Base-by-base conservation (phyloP, 148 eudicot genomes). In the Camellia japonica region DNA sequence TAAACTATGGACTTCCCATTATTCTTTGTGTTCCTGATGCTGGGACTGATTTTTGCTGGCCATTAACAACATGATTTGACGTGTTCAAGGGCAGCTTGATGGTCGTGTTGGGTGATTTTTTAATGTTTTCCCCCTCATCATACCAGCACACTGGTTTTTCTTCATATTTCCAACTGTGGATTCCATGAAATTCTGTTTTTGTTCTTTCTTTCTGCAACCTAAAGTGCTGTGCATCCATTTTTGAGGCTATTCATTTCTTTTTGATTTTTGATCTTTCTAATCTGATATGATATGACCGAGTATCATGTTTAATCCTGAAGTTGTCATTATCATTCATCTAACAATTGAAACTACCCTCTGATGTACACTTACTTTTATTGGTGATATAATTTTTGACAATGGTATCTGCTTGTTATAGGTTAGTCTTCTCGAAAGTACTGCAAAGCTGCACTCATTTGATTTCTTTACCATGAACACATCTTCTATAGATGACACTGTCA, bases 401-500 rank as follows among this genome's bases (percentile, higher is more conserved):
- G 42, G 7, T 70, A 20, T 78, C 51, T 76, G 66, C 71, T 46
- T 74, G 55, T 67, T 69, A 55, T 82, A 94, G 98, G 93, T 74
- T 64, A 52, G 49, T 78, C 82, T 89, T 73, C 85, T 92, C 65
- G 82, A 88, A 83, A 74, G 44, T 64, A 78, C 77, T 54, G 85
- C 91, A 54, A 85, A 80, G 78, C 80, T 69, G 46, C 86, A 87
- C 80, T 87, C 88, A 15, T 88, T 86, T 80, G 81, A 78, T 83
- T 85, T 87, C 79, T 85, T 89, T 80, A 63, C 54, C 70, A 62
- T 86, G 78, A 59, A 81, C 69, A 68, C 74, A 44, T 82, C 87
- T 68, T 56, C 85, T n/a, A 58, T 79, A 9, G 90, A 84, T 47
- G 85, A 78, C 73, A 79, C 85, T 84, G 46, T 80, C 44, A 76